Conservation (phyloP, 345 rosid genomes). For the Toxicodendron radicans region DNA sequence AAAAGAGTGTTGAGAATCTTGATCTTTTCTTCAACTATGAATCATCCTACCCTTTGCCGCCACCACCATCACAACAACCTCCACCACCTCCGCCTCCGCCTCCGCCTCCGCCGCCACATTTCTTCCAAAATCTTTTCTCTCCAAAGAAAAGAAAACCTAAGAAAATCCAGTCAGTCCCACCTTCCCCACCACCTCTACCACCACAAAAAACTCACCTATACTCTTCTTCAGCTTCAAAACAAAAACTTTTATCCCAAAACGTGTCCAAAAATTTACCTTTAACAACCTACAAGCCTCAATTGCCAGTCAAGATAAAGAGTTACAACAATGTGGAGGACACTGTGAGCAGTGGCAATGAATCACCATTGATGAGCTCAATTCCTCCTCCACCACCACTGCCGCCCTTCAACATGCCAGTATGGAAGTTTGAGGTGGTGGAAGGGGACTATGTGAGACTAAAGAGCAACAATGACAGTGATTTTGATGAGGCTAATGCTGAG, state of each 20-base stretch:
- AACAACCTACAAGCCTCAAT: constrained; percentile 29
- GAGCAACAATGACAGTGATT: constrained; percentile 47
- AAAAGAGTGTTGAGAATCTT: constrained; percentile 81
- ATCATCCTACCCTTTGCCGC: constrained; percentile 15
- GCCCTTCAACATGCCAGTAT: constrained; percentile 64
- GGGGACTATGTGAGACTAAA: constrained; percentile 74
- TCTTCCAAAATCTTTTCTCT: constrained; percentile 60
- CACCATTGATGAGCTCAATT: constrained; percentile 49
- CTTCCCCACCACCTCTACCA: constrained; percentile 53
- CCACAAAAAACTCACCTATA: not conserved
- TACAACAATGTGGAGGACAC: constrained; percentile 28
- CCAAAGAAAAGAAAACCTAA: constrained; percentile 59
- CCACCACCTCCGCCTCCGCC: constrained; percentile 51
- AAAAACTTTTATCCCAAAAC: not conserved
- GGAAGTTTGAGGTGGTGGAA: constrained; percentile 53
- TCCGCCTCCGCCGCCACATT: constrained; percentile 55
- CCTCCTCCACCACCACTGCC: constrained; percentile 90
- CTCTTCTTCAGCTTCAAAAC: constrained; percentile 35
- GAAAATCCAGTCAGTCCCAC: constrained; percentile 35
- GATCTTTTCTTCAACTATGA: constrained; percentile 54
- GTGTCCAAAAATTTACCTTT: not conserved
- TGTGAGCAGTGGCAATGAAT: constrained; percentile 41
- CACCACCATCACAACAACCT: constrained; percentile 28
- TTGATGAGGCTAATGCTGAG: constrained; percentile 18
- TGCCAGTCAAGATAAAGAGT: constrained; percentile 34